phyloP scores from a whole-genome alignment of 2,329 filamentous ascomycete genomes.

The Fusarium acutatum region DNA sequence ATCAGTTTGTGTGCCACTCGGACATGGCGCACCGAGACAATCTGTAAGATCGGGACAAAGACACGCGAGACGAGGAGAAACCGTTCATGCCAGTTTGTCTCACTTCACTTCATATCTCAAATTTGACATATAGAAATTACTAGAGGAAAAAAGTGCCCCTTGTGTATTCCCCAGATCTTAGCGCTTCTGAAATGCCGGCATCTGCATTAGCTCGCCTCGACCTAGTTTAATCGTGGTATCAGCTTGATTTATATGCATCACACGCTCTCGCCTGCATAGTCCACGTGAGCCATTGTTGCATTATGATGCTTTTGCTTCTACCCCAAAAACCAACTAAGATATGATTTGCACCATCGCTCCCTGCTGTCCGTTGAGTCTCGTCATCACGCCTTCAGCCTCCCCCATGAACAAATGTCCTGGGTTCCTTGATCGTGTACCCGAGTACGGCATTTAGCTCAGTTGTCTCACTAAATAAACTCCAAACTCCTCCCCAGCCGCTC shows the following conservation, averaged over 20 bases:
- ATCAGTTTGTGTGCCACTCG: neutral
- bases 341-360: neutral
- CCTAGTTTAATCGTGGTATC: conserved; percentile 13
- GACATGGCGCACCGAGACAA: conserved; percentile 24
- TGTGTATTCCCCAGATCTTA: conserved; percentile 14
- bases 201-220: conserved; percentile 23
- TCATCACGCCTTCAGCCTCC: neutral
- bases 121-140: neutral
- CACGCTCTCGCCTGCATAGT: conserved; percentile 20
- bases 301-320: conserved; percentile 7
- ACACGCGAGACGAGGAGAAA: conserved; percentile 11
- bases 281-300: conserved; percentile 20
- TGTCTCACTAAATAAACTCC: neutral
- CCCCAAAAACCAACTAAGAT: conserved; percentile 1
- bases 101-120: neutral
- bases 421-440: conserved; percentile 6
- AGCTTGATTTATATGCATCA: conserved; percentile 14
- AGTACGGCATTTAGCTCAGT: conserved; percentile 18
- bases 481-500: conserved; percentile 5
- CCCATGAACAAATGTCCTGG: neutral
- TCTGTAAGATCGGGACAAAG: conserved; percentile 18
- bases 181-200: conserved; percentile 15
- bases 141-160: neutral
- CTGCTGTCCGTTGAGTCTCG: neutral
- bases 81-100: conserved; percentile 21